Conservation (phyloP, 768 basidiomycete genomes). For the Mycena kentingensis region DNA sequence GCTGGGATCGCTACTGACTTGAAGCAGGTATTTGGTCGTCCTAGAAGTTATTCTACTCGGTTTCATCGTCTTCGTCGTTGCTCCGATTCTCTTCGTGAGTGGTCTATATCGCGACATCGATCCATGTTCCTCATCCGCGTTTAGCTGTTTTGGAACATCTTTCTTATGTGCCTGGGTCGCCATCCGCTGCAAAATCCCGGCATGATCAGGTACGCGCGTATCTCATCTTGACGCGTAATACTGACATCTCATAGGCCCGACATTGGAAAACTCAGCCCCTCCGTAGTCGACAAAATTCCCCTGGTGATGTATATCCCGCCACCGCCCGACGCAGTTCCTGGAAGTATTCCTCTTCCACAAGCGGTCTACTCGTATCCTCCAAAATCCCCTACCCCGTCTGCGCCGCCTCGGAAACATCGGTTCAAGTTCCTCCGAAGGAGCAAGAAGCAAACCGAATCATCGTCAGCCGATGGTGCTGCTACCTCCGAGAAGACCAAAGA, state of each 20-base stretch:
- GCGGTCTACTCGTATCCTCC: constrained; percentile 67
- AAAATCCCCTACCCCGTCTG: constrained; percentile 33
- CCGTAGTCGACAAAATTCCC: constrained; percentile 77
- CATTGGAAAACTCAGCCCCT: constrained; percentile 70
- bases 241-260: constrained; percentile 50
- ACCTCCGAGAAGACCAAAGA: constrained; percentile 13
- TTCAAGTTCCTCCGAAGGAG: constrained; percentile 54
- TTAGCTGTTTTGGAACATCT: constrained; percentile 76
- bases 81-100: constrained; percentile 78
- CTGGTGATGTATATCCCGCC: constrained; percentile 85
- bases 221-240: neutral
- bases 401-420: constrained; percentile 43
- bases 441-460: constrained; percentile 14
- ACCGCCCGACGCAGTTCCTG: constrained; percentile 53
- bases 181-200: constrained; percentile 76
- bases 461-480: constrained; percentile 14
- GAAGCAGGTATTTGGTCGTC: constrained; percentile 25
- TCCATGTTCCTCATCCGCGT: neutral
- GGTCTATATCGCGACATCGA: constrained; percentile 7
- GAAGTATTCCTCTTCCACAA: constrained; percentile 45
- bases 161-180: constrained; percentile 77
- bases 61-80: constrained; percentile 74
- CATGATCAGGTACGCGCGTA: constrained; percentile 46
- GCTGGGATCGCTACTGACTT: neutral
- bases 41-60: constrained; percentile 74